Evolutionary conservation across 2,329 filamentous ascomycete genomes (phyloP), one percentile per base, ranked within the genome.

Genomic region (Thelonectria olida): DNA sequence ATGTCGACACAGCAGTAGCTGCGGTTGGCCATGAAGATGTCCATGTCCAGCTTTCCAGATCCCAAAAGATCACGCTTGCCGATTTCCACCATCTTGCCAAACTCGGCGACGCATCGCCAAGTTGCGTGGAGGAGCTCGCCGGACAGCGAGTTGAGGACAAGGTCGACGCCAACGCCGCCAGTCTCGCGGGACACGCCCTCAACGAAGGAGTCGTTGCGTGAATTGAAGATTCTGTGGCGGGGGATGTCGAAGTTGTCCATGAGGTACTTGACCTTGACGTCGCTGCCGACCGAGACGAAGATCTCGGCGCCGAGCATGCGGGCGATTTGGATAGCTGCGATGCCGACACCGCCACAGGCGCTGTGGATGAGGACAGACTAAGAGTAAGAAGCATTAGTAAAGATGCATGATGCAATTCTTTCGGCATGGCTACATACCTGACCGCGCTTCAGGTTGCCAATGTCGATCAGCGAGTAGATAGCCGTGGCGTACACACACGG

Each of bases 51-150:
- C 7, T 73, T 67, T 2, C 74, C 76, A 15, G 78, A 75, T 1
- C 76, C 74, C 2, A 75, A 66, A 2, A 82, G 70, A 51, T 82
- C 79, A 3, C 75, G 69, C 63, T 79, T 79, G 9, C 79, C 80
- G 20, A 84, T 76, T 51, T 84, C 81, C 0, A 84, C 54, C 69
- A 84, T 77, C 2, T 68, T 73, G 0, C 81, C 82, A 52, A 78
- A 80, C 4, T 73, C 67, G 1, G 81, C 79, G 2, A 85, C 69
- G 53, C 79, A 82, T 1, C 74, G 60, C 79, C 78, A 84, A 0
- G 78, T 75, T 5, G 76, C 74, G 23, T 77, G 77, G 0, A 82
- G 66, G 0, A 76, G 65, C 19, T 81, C 78, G 2, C 78, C 78
- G 0, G 78, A 73, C 1, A 80, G 66, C 2, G 76, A 76, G 62